phyloP scores from a whole-genome alignment of 1,139 yeast genomes.

The Zygotorulaspora mrakii region DNA sequence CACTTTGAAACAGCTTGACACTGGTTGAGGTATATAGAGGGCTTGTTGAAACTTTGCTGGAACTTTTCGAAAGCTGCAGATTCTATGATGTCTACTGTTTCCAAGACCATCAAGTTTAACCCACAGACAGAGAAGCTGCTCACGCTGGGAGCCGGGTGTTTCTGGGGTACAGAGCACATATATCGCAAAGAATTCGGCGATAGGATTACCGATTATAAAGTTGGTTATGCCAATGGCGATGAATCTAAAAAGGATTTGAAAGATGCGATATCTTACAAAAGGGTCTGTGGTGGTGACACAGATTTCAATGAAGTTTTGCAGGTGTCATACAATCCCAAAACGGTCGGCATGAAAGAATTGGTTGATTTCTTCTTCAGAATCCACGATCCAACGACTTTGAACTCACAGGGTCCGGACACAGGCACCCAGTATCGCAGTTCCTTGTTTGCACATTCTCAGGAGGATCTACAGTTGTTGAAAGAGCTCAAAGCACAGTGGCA shows the following conservation, averaged over 20 bases:
- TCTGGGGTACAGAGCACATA: constrained; percentile 93
- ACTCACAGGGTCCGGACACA: constrained; percentile 73
- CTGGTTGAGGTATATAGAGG: no score
- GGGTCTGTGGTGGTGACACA: constrained; percentile 74
- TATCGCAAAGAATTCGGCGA: constrained; percentile 60
- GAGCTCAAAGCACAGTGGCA: constrained; percentile 46
- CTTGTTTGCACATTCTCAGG: constrained; percentile 57
- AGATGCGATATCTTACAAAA: constrained; percentile 61
- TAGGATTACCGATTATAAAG: constrained; percentile 67
- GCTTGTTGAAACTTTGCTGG: no score
- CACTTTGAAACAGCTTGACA: no score
- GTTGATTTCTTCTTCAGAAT: constrained; percentile 83
- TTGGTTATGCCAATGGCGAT: constrained; percentile 86
- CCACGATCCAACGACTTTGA: constrained; percentile 71
- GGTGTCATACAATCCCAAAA: constrained; percentile 70
- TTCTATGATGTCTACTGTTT: constrained; percentile 29
- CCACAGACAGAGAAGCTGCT: constrained; percentile 46
- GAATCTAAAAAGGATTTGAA: constrained; percentile 31
- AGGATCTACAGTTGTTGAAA: constrained; percentile 45
- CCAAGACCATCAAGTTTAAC: constrained; percentile 40
- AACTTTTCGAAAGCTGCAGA: background rate
- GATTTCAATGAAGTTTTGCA: constrained; percentile 77
- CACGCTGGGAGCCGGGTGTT: constrained; percentile 81
- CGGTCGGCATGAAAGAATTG: constrained; percentile 55
- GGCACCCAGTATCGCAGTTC: constrained; percentile 87